Evolutionary conservation across 192 early-diverging fungal species (phyloP).

Genomic region (Gorgonomyces haynaldii): DNA sequence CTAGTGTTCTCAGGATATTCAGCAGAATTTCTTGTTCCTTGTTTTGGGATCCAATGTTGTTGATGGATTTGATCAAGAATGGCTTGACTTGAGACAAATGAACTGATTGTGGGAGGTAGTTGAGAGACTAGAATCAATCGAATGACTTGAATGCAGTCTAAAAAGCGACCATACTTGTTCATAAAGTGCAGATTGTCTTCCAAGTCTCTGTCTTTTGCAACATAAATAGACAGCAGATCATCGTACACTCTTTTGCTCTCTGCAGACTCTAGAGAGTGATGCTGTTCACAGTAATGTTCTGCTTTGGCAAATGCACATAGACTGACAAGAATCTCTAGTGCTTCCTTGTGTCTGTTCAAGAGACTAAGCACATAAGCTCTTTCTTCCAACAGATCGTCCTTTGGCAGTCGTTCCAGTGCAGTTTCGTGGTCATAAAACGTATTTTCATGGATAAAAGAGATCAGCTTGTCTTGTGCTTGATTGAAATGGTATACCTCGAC

Average conservation of each 20-base stretch:
- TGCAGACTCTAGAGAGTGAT: neutral
- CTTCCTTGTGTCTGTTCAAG: neutral
- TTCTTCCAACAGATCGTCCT: neutral
- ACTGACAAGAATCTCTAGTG: neutral
- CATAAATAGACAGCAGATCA: neutral
- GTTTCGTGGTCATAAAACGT: neutral
- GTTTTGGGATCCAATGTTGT: neutral
- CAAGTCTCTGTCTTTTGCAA: neutral
- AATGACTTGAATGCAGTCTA: neutral
- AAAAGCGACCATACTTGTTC: neutral
- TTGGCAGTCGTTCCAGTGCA: neutral
- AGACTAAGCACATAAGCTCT: conserved; percentile 1
- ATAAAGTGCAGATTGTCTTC: neutral
- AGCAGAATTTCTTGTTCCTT: neutral
- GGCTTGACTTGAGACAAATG: neutral
- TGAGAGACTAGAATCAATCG: neutral
- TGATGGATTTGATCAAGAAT: neutral
- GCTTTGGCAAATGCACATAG: neutral
- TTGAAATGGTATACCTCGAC: neutral
- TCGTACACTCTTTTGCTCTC: neutral
- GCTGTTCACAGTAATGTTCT: conserved; percentile 4
- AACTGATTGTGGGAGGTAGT: neutral
- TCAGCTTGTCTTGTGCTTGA: neutral
- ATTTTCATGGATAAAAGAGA: neutral
- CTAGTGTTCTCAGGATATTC: neutral